Base-by-base conservation (phyloP, 768 basidiomycete genomes). In the Lactifluus subvellereus region DNA sequence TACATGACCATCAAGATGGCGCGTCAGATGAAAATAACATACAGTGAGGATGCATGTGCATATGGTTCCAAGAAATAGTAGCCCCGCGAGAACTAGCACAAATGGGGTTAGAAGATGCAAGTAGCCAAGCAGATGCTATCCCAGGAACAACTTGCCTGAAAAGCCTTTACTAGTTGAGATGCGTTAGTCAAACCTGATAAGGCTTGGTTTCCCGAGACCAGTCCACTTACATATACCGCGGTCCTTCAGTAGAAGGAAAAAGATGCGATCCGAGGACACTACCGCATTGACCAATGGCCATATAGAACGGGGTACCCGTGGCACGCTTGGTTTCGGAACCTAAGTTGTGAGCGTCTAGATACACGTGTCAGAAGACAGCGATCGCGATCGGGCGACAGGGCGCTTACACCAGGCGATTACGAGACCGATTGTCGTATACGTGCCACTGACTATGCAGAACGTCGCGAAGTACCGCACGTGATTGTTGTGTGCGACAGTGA, bases 291-390 rank as follows among this genome's bases (percentile, higher is more conserved):
- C 89, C 89, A 42, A 91, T 88, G 11, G 86, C 81, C 84, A 89
- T 89, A 70, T 89, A 89, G 74, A 88, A 79, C 9, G 87, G 87
- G 37, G 89, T 86, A 0, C 88, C 88, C 0, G 87, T 83, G 0
- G 89, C 88, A 59, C 82, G 84, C 73, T 91, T 89, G 0, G 85
- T 84, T 68, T 91, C 89, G 0, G 88, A 89, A 3, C 87, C 88
- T 7, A 89, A 78, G 67, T 89, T 91, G 68, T 89, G 87, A 4
- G 86, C 82, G 66, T 80, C 85, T 89, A 60, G n/a, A 47, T 57
- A 30, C 18, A 53, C 54, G 40, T 16, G 40, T 69, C 30, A 65
- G 51, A 18, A 38, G 9, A 53, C 13, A 6, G 37, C 20, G 32
- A 56, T 57, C 32, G 50, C 49, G 22, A 35, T 64, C 52, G 43